A percentile compares a stretch with the other conserved stretches of the same genome.
These are phyloP conservation scores for Hygrophila difformis DNA, from an alignment of 257 asterid species.

Conservation along the genomic window DNA sequence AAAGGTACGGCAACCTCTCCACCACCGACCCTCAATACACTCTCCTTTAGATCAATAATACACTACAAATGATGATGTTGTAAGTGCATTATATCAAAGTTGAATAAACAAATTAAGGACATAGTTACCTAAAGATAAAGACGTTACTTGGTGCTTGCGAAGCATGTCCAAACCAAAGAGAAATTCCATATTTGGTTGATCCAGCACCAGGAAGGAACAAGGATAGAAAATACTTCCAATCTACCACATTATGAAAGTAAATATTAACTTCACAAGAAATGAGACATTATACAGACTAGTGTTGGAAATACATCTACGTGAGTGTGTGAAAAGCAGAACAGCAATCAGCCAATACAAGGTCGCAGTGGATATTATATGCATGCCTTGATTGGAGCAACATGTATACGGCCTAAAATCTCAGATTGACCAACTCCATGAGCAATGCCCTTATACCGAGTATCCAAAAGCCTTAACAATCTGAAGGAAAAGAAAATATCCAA, in stretches of 20 bases:
- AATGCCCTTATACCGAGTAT: conserved; percentile 86
- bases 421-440: conserved; percentile 98
- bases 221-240: conserved; percentile 81
- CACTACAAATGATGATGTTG: conserved; percentile 42
- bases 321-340: background rate
- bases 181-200: conserved; percentile 95
- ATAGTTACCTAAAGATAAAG: background rate
- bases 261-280: conserved; percentile 1
- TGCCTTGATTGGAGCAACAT: conserved; percentile 98
- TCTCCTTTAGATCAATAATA: conserved; percentile 89
- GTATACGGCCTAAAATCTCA: conserved; percentile 92
- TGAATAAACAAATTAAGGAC: conserved; percentile 11
- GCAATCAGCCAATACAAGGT: background rate
- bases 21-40: conserved; percentile 94
- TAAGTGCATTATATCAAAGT: conserved; percentile 14
- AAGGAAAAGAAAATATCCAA: conserved; percentile 13
- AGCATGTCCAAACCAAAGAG: conserved; percentile 98
- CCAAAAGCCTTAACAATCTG: conserved; percentile 79
- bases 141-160: conserved; percentile 87
- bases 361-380: conserved; percentile 8
- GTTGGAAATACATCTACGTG: too few species aligned
- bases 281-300: background rate
- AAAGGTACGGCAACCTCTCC: conserved; percentile 95
- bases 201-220: conserved; percentile 86
- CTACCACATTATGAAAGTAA: conserved; percentile 32